Conservation (phyloP, 805 yeast species). For the Ogataea paradorogensis region DNA sequence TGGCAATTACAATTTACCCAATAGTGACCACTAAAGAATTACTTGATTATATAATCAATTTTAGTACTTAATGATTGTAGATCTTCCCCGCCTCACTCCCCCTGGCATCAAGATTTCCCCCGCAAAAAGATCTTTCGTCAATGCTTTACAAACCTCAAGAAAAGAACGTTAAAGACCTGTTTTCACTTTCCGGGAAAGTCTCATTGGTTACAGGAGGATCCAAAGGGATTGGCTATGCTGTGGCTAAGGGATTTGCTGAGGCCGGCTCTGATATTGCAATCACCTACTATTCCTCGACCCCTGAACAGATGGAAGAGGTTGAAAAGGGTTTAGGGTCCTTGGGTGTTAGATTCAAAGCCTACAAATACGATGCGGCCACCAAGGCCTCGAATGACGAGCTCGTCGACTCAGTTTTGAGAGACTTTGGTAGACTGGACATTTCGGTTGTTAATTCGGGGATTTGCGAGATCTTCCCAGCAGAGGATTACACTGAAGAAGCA, state of each 20-base stretch:
- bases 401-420: constrained; percentile 32
- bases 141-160: neutral
- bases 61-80: neutral
- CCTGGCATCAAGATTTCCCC: no score
- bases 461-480: constrained; percentile 2
- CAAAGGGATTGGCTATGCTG: constrained; percentile 39
- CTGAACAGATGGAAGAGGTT: neutral
- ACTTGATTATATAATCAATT: no score
- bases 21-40: no score
- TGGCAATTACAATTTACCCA: no score
- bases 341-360: constrained; percentile 1
- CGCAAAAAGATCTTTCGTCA: no score
- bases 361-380: constrained; percentile 32
- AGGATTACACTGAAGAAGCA: neutral
- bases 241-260: constrained; percentile 42
- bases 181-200: constrained; percentile 42
- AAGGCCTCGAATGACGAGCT: constrained; percentile 31
- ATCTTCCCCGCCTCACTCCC: neutral
- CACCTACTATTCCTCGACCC: neutral
- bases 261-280: constrained; percentile 45
- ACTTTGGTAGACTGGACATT: constrained; percentile 41
- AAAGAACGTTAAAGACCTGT: constrained; percentile 37
- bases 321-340: neutral
- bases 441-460: constrained; percentile 44
- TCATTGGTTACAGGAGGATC: constrained; percentile 43